Evolutionary conservation across 805 yeast species (phyloP).

Genomic region (Pichia californica): DNA sequence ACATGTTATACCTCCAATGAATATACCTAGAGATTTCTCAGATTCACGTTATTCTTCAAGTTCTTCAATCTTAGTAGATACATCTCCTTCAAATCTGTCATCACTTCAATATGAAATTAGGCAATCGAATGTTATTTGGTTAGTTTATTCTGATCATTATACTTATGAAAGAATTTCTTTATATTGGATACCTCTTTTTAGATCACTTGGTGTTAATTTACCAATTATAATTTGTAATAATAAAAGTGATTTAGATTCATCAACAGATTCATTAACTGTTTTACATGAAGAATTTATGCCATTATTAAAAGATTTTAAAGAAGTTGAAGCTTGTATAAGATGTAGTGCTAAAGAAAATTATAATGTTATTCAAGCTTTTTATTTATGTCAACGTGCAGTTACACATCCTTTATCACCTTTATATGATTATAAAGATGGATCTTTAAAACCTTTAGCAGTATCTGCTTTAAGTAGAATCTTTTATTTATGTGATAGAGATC

Average conservation of each 20-base stretch:
- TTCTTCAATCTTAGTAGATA: slow-evolving; percentile 73
- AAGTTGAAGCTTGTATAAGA: slow-evolving; percentile 85
- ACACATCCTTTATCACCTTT: slow-evolving; percentile 90
- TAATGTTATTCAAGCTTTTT: slow-evolving; percentile 87
- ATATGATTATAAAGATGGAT: slow-evolving; percentile 86
- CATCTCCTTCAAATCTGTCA: slow-evolving; percentile 58
- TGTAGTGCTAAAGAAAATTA: slow-evolving; percentile 79
- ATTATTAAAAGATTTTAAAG: slow-evolving; percentile 82
- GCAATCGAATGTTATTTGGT: slow-evolving; percentile 85
- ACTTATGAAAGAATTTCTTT: slow-evolving; percentile 88
- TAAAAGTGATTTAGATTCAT: slow-evolving; percentile 30
- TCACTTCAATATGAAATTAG: slow-evolving; percentile 67
- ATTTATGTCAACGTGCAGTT: slow-evolving; percentile 87
- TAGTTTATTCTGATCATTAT: slow-evolving; percentile 91
- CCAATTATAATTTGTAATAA: slow-evolving; percentile 92
- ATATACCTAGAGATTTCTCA: slow-evolving; percentile 69
- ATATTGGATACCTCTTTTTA: slow-evolving; percentile 90
- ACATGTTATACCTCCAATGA: slow-evolving; percentile 74
- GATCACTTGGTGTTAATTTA: slow-evolving; percentile 88
- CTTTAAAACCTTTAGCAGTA: slow-evolving; percentile 68
- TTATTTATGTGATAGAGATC: slow-evolving; percentile 81
- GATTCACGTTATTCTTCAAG: slow-evolving; percentile 53
- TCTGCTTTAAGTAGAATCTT: slow-evolving; percentile 77
- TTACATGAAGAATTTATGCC: slow-evolving; percentile 81
- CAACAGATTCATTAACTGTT: slow-evolving; percentile 34